Conservation (phyloP, 495 filamentous ascomycete species). For the Trichoderma asperelloides region DNA sequence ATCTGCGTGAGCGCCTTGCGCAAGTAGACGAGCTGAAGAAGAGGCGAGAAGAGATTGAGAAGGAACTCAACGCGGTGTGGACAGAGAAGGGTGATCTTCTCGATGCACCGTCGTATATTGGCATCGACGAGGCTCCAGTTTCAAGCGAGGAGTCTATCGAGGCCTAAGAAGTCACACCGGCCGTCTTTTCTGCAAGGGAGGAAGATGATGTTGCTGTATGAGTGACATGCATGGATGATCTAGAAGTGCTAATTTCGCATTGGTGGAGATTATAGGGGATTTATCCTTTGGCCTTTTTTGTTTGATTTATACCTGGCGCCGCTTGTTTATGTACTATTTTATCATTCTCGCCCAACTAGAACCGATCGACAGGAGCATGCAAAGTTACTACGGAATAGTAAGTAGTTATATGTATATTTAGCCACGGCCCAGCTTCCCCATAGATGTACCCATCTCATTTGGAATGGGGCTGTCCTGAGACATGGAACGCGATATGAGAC, state of each 20-base stretch:
- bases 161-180: background rate
- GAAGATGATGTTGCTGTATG: background rate
- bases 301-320: too few species aligned
- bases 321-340: background rate
- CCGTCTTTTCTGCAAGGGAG: background rate
- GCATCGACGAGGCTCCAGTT: background rate
- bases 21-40: constrained; percentile 78
- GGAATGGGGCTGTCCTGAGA: background rate
- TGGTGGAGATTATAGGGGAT: background rate
- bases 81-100: constrained; percentile 37
- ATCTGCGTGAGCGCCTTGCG: constrained; percentile 66
- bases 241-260: background rate
- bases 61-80: constrained; percentile 47
- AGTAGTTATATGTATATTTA: too few species aligned
- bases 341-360: background rate
- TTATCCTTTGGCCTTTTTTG: background rate
- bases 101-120: constrained; percentile 23
- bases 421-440: background rate
- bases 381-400: too few species aligned
- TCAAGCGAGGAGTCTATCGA: background rate
- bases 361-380: background rate
- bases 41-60: constrained; percentile 64
- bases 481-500: background rate
- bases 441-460: background rate
- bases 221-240: background rate